Evolutionary conservation across 169 alveolate genomes (phyloP), one percentile per base, ranked within the genome.

Genomic region (Plasmodium yoelii): DNA sequence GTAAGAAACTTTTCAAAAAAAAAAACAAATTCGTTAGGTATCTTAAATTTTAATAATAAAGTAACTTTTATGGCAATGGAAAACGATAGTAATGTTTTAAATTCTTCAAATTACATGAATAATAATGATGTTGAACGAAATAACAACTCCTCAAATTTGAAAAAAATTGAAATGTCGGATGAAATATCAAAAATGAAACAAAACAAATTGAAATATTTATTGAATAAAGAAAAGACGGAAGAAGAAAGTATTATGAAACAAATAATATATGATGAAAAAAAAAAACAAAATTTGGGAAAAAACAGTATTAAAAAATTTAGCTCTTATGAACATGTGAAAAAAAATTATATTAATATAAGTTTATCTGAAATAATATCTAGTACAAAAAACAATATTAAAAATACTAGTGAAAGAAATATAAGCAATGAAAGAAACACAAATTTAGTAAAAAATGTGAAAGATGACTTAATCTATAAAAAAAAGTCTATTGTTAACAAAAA

Each of bases 21-120:
- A 34, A 34, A 34, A 34, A 34, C 42, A 34, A 34, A 65, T 12
- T 2, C 68, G 7, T 9, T 57, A 15, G 44, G 44, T 4, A 13
- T 28, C 9, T n/a, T 39, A 51, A 15, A 39, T 44, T 65, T 80
- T 64, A 67, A 80, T 47, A 80, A 80, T 46, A 80, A 64, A 65
- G 77, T 80, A 57, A 80, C 90, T 12, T 80, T 80, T 24, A 80
- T 80, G 90, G 72, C 80, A 15, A 9, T 39, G 2, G 56, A 64
- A 26, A 65, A 39, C 49, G 28, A 47, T 28, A 69, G 24, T 47
- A 24, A 55, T n/a, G 19, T 42, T 9, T 70, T 42, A 12, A 28
- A 63, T 22, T 24, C 22, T 34, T 46, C 12, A 7, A 39, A 5
- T 22, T 3, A 12, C 9, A 24, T 18, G n/a, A 22, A 15, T 55